Base-by-base conservation (phyloP, 1,284 basidiomycete genomes). In the Coniferiporia sulphurascens region DNA sequence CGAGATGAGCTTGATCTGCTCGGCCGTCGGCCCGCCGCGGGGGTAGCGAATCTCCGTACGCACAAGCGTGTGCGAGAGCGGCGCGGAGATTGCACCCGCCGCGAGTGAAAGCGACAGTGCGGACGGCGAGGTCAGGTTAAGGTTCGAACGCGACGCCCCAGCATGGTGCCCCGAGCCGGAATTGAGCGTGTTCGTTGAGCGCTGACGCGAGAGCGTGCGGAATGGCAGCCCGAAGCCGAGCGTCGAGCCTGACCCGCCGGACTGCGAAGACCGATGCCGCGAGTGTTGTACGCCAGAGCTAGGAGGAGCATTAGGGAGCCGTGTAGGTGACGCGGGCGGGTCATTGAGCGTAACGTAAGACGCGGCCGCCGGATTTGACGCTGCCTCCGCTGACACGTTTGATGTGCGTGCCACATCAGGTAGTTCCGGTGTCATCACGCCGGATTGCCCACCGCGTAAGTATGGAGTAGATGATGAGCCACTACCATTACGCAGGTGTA, bases 31-130 rank as follows among this genome's bases (percentile, higher is more conserved):
- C 0, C 82, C 81, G 6, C 72, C 68, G 52, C 71, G 71, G 15
- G 81, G 81, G 62, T 76, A 80, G 60, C 73, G 71, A 55, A 83
- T 78, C 63, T 78, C 77, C 1, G 80, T 78, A 45, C 77, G 76
- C 38, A 73, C 71, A 27, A 75, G 70, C 21, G 81, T 83, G 65
- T 83, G 78, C 21, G 76, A 69, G 22, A 83, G 72, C 17, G 81
- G 81, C 7, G 79, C 63, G 12, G 79, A 80, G 59, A 83, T 83
- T n/a, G 51, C 27, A 3, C 57, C 57, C 17, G 41, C 22, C 5
- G 51, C 36, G 34, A 59, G 50, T 10, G 72, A 76, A 36, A 80
- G 66, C 15, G 77, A 77, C 55, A 80, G 71, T 56, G 69, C 70
- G 43, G 79, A 79, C 19, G 76, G 74, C 0, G 75, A 78, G 22